A percentile compares a stretch with the other conserved stretches of the same genome.
Conservation (phyloP, 768 basidiomycete genomes). For the Kwoniella sp. region DNA sequence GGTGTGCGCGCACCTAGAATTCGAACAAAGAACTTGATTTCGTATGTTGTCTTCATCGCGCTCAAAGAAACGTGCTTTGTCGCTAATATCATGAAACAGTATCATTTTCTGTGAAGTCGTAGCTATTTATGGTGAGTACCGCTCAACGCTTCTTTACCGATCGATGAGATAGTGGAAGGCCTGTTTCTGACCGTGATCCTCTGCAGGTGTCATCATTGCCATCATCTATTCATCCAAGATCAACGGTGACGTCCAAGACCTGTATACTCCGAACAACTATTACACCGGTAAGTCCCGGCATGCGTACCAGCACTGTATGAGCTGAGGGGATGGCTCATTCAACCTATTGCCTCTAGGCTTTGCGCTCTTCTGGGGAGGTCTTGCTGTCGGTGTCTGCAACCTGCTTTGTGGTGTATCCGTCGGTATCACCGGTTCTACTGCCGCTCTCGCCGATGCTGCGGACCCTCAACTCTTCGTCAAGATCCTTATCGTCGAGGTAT, state of each 20-base stretch:
- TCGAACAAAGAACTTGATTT: constrained; percentile 95
- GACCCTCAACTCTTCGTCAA: constrained; percentile 95
- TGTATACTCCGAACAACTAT: constrained; percentile 86
- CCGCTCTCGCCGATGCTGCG: constrained; percentile 90
- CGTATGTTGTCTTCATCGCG: constrained; percentile 60
- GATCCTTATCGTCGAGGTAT: constrained; percentile 93
- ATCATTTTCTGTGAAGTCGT: constrained; percentile 99
- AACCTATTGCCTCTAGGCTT: too few species aligned
- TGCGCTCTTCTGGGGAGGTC: constrained; percentile 94
- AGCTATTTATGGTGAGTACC: constrained; percentile 75
- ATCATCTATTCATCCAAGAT: constrained; percentile 93
- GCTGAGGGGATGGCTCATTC: too few species aligned
- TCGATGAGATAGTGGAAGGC: too few species aligned
- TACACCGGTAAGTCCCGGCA: constrained; percentile 86
- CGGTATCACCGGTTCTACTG: constrained; percentile 91
- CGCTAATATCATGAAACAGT: constrained; percentile 57
- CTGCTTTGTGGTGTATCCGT: constrained; percentile 92
- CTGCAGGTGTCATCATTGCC: constrained; percentile 69
- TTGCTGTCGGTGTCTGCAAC: constrained; percentile 92
- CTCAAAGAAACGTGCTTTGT: background rate
- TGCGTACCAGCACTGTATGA: too few species aligned
- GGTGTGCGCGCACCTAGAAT: constrained; percentile 92
- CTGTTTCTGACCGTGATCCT: background rate
- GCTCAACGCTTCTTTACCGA: background rate
- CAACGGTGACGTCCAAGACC: constrained; percentile 62